These are phyloP conservation scores for Melastoma malabathricum DNA, from an alignment of 345 rosid genomes.

Conservation along the genomic window DNA sequence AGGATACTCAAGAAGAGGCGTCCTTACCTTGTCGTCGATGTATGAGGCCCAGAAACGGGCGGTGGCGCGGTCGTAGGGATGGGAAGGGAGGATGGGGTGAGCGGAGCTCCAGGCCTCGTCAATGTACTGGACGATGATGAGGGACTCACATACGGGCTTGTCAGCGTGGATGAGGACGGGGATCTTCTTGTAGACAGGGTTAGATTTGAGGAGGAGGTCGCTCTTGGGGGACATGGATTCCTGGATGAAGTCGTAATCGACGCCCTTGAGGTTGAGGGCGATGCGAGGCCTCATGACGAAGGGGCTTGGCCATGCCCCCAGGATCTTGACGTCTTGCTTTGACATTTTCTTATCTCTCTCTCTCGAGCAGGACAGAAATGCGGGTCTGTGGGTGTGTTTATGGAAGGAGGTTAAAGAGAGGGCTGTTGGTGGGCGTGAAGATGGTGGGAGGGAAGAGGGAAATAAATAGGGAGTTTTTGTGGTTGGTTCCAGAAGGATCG, in stretches of 20 bases:
- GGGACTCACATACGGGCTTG: constrained; percentile 50
- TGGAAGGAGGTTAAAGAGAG: no score
- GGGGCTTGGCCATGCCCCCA: constrained; percentile 84
- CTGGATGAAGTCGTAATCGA: constrained; percentile 41
- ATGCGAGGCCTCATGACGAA: constrained; percentile 56
- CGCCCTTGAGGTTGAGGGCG: constrained; percentile 55
- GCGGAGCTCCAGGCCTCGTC: constrained; percentile 58
- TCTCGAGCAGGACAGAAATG: no score
- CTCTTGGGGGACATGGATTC: constrained; percentile 41
- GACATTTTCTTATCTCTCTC: no score
- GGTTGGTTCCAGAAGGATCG: no score
- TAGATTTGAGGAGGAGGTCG: constrained; percentile 51
- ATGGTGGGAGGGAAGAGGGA: no score
- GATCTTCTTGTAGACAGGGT: constrained; percentile 70
- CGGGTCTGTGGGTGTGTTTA: no score
- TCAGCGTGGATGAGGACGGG: constrained; percentile 66
- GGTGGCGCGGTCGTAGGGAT: constrained; percentile 52
- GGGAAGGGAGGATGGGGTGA: constrained; percentile 52
- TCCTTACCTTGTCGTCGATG: constrained; percentile 11
- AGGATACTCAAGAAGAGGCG: background rate
- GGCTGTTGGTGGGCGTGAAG: no score
- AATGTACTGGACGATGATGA: constrained; percentile 48
- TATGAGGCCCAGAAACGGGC: constrained; percentile 55
- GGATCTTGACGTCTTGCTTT: constrained; percentile 24
- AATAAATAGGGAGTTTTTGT: no score